Evolutionary conservation across 2,329 filamentous ascomycete genomes (phyloP), one percentile per base, ranked within the genome.

Genomic region (Cytospora piceae): DNA sequence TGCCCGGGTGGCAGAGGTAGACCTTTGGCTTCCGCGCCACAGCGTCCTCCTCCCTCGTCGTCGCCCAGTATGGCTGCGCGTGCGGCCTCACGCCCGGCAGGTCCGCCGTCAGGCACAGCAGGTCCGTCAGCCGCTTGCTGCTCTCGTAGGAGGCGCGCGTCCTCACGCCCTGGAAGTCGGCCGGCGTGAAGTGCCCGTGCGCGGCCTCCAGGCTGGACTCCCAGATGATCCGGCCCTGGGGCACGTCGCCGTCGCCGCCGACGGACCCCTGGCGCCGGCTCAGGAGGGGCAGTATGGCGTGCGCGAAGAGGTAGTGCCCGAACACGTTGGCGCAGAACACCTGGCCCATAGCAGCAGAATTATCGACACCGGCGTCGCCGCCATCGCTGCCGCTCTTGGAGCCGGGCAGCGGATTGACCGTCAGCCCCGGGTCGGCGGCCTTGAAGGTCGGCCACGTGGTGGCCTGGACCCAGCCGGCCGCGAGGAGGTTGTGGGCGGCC

Each of bases 301-400:
- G 94, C 20, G 87, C 87, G 29, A 99, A 87, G 73, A 97, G 80
- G 75, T 99, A 98, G 79, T 99, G 95, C 0, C 95, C 95, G 74
- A 99, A 98, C 34, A 97, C 85, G 74, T 98, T 98, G 58, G 94
- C 90, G 75, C 90, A 90, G 75, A 98, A 99, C 22, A 97, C 87
- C 70, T 92, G 84, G 3, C 93, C 94, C 0, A 99, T 80, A 6
- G 88, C 85, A 14, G 60, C 61, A 66, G 55, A 59, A 51, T 67
- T 55, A 70, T 60, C 68, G 76, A 74, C 31, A 3, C 76, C 73
- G 17, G 74, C 29, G 1, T 3, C 22, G 15, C 5, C 15, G 34
- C 15, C n/a, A 6, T n/a, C 49, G n/a, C 31, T 11, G 8, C n/a
- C 39, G n/a, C n/a, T 24, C 20, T 4, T 93, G 83, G 11, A 79